Evolutionary conservation across 441 rosid genomes (phyloP).

Genomic region (Populus tomentosa): DNA sequence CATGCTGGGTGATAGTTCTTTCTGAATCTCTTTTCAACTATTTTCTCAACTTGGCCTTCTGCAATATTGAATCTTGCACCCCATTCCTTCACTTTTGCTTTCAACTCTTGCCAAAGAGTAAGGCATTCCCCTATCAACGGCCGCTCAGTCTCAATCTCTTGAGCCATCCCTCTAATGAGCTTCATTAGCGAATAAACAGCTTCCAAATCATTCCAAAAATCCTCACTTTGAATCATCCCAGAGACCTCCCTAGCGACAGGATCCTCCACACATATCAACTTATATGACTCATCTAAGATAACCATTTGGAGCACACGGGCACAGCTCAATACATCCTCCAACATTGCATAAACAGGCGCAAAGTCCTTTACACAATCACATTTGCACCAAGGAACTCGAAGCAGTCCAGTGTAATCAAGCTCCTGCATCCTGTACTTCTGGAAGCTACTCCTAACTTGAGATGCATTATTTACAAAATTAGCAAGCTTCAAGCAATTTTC

Average conservation of each 20-base stretch:
- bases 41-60: slow-evolving; percentile 70
- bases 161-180: slow-evolving; percentile 65
- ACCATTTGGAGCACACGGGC: slow-evolving; percentile 66
- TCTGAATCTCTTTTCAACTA: slow-evolving; percentile 76
- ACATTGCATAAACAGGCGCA: slow-evolving; percentile 46
- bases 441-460: slow-evolving; percentile 62
- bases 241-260: slow-evolving; percentile 64
- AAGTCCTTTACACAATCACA: slow-evolving; percentile 40
- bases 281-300: slow-evolving; percentile 62
- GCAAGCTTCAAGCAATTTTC: slow-evolving; percentile 71
- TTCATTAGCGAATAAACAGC: slow-evolving; percentile 67
- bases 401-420: slow-evolving; percentile 44
- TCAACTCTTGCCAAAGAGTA: slow-evolving; percentile 85
- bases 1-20: slow-evolving; percentile 96
- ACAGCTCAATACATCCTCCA: slow-evolving; percentile 74
- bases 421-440: slow-evolving; percentile 73
- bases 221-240: slow-evolving; percentile 59
- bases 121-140: slow-evolving; percentile 87
- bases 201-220: slow-evolving; percentile 85
- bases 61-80: slow-evolving; percentile 60
- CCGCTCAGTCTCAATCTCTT: slow-evolving; percentile 68
- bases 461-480: slow-evolving; percentile 58
- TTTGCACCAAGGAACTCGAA: slow-evolving; percentile 51
- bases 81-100: slow-evolving; percentile 83
- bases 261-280: slow-evolving; percentile 58